Conservation (phyloP, 192 early-diverging fungal genomes). For the Glomus cerebriforme region DNA sequence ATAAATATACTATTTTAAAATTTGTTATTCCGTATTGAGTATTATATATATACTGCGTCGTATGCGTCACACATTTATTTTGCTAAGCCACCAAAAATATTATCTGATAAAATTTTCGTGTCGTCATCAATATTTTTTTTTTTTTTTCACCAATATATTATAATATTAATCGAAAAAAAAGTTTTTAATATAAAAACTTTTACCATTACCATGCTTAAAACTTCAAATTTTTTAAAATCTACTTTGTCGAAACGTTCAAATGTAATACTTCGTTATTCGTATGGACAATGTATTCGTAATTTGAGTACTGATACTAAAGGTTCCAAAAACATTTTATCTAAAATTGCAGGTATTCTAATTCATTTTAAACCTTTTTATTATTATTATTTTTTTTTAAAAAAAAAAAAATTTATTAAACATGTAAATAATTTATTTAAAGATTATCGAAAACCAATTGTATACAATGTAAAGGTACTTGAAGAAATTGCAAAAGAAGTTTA, state of each 20-base stretch:
- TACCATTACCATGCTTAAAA: not conserved
- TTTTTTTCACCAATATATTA: too few relatives aligned
- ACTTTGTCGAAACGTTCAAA: not conserved
- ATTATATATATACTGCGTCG: too few relatives aligned
- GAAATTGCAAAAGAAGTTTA: slow-evolving; percentile 69
- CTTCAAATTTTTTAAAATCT: not conserved
- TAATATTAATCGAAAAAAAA: not conserved
- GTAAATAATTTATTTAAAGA: slow-evolving; percentile 6
- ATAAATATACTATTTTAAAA: too few relatives aligned
- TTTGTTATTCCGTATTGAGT: too few relatives aligned
- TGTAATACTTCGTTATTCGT: not conserved
- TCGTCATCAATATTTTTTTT: not conserved
- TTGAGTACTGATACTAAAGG: not conserved
- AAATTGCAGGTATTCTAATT: not conserved
- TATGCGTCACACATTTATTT: too few relatives aligned
- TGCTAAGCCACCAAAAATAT: not conserved
- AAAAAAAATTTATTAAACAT: too few relatives aligned
- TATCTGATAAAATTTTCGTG: not conserved
- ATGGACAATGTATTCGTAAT: not conserved
- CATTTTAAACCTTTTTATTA: not conserved
- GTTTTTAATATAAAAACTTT: not conserved
- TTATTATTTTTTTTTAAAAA: too few relatives aligned
- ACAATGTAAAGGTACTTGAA: slow-evolving; percentile 57
- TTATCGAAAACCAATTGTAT: slow-evolving; percentile 37
- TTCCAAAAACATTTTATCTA: not conserved